Evolutionary conservation across 257 asterid species (phyloP).

Genomic region (Lycium barbarum): DNA sequence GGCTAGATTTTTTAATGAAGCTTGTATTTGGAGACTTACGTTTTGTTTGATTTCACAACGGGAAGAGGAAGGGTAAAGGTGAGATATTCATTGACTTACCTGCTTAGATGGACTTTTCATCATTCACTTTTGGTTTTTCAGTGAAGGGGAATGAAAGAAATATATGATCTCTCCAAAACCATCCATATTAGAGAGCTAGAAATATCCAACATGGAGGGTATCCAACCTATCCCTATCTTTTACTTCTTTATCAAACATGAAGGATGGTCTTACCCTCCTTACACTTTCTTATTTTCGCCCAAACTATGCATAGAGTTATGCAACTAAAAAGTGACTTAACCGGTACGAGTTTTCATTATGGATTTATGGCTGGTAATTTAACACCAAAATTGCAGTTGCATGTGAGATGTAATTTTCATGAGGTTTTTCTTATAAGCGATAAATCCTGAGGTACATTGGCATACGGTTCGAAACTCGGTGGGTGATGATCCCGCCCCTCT

Average conservation of each 20-base stretch:
- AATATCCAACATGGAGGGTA: not conserved
- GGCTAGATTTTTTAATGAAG: not conserved
- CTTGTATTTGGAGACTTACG: not conserved
- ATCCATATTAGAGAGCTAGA: not conserved
- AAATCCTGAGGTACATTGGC: no score
- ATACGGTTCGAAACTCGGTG: no score
- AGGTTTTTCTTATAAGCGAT: no score
- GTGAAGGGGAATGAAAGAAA: constrained; percentile 12
- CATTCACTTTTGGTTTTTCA: not conserved
- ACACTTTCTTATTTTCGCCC: not conserved
- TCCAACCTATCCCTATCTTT: not conserved
- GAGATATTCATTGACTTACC: not conserved
- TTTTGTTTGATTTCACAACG: not conserved
- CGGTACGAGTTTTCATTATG: not conserved
- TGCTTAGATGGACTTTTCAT: not conserved
- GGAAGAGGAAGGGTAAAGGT: not conserved
- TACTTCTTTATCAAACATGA: not conserved
- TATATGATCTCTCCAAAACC: not conserved
- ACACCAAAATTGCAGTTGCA: not conserved
- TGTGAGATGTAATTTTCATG: not conserved
- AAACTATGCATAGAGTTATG: not conserved
- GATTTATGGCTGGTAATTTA: not conserved
- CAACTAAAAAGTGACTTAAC: not conserved
- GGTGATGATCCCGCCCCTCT: no score
- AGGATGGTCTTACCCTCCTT: not conserved